Conservation (phyloP, 2,329 filamentous ascomycete genomes). For the Beauveria caledonica region DNA sequence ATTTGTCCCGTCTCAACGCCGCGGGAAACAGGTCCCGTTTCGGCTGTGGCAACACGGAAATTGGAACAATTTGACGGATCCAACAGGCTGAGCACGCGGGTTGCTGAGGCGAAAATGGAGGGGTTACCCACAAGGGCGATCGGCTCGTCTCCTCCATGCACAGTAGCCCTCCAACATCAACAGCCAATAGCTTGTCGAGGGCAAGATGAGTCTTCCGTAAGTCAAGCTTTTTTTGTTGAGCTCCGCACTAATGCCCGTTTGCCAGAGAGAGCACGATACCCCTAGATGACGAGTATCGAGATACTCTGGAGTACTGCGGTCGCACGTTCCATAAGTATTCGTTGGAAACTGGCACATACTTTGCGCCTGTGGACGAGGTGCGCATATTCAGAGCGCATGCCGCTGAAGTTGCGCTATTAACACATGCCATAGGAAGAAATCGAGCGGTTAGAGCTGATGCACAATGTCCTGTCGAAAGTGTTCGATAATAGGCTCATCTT, state of each 20-base stretch:
- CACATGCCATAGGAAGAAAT: slow-evolving; percentile 50
- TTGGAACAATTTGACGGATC: background rate
- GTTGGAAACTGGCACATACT: slow-evolving; percentile 56
- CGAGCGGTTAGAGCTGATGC: slow-evolving; percentile 55
- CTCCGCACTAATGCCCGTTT: background rate
- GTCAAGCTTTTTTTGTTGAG: background rate
- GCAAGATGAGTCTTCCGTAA: slow-evolving; percentile 2
- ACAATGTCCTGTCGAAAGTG: slow-evolving; percentile 52
- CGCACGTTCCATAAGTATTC: slow-evolving; percentile 61
- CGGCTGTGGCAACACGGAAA: background rate
- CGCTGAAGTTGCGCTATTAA: slow-evolving; percentile 9
- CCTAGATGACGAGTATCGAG: slow-evolving; percentile 50
- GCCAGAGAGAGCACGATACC: slow-evolving; percentile 40
- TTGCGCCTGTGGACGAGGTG: slow-evolving; percentile 66
- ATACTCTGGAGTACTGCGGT: slow-evolving; percentile 52
- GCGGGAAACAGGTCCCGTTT: background rate
- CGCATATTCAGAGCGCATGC: slow-evolving; percentile 16
- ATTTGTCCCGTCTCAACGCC: background rate
- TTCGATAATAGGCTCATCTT: slow-evolving; percentile 64
- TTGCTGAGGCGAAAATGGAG: background rate
- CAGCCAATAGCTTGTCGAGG: background rate
- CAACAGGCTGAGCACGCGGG: background rate
- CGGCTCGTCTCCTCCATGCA: background rate
- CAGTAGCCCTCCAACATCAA: background rate
- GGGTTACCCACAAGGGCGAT: background rate